Conservation (phyloP, 345 rosid genomes). For the Populus davidiana region DNA sequence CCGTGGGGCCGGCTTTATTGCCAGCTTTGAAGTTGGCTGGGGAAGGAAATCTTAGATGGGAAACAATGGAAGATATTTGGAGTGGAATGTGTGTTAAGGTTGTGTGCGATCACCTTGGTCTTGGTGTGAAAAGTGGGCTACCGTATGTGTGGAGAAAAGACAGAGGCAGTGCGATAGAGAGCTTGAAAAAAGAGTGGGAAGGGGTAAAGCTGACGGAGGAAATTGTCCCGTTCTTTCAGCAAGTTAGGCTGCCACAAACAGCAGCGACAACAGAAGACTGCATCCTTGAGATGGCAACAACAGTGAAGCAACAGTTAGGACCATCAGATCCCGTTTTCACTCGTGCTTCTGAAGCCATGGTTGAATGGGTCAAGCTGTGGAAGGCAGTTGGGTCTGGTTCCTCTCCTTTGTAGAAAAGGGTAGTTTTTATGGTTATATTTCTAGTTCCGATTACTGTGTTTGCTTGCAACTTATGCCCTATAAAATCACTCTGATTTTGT, state of each 20-base stretch:
- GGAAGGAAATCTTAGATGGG: slow-evolving; percentile 94
- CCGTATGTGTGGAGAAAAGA: slow-evolving; percentile 92
- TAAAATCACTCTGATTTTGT: too few species aligned
- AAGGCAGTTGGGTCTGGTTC: slow-evolving; percentile 46
- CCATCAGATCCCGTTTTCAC: slow-evolving; percentile 52
- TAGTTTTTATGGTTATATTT: neutral
- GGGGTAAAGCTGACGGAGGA: slow-evolving; percentile 95
- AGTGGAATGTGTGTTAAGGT: slow-evolving; percentile 87
- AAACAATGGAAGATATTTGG: slow-evolving; percentile 94
- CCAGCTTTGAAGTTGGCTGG: slow-evolving; percentile 73
- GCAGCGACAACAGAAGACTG: slow-evolving; percentile 66
- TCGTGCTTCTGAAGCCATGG: slow-evolving; percentile 65
- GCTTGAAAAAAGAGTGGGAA: slow-evolving; percentile 94
- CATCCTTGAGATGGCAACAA: slow-evolving; percentile 59
- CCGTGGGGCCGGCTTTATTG: slow-evolving; percentile 68
- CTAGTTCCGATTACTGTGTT: neutral
- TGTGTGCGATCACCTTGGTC: slow-evolving; percentile 72
- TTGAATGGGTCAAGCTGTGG: slow-evolving; percentile 77
- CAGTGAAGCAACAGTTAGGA: slow-evolving; percentile 65
- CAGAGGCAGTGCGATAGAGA: slow-evolving; percentile 72
- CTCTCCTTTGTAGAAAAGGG: slow-evolving; percentile 6
- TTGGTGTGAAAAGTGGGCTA: slow-evolving; percentile 80
- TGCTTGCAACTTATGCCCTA: too few species aligned
- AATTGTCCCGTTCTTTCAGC: slow-evolving; percentile 77
- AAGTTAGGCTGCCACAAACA: slow-evolving; percentile 49